Base-by-base conservation (phyloP, 2,329 filamentous ascomycete species). In the Onygenales sp. region DNA sequence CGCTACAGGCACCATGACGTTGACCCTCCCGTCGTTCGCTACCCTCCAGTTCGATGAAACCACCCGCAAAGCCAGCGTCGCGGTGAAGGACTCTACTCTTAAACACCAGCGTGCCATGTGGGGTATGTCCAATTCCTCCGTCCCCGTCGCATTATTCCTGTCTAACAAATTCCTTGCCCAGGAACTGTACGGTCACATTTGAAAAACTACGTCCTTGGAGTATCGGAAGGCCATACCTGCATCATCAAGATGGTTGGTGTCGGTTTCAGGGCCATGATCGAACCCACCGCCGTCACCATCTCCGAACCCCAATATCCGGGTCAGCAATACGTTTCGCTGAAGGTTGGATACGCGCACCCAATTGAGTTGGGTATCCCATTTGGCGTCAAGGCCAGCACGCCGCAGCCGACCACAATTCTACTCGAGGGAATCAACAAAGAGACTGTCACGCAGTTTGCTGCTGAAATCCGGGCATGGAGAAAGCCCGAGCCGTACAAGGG, bases 401-500 rank as follows among this genome's bases (percentile, higher is more conserved):
- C 93, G 39, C 86, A 94, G 70, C 90, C 92, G 43, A 98, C 93
- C 36, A 83, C 91, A 55, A 89, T 98, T 61, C 74, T 98, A 62
- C 75, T 98, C 41, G 90, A 98, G 75, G 90, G 93, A 7, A 79
- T 85, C 51, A 83, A 97, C 68, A 90, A 89, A 68, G 85, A 94
- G 72, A 80, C 85, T 48, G 83, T 98, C 58, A 93, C 90, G 79
- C 84, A 87, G 55, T 96, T 97, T 71, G 93, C 93, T 14, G 93
- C 93, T 0, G 78, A 85, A 62, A 94, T 98, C 61, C 80, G 89
- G 63, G 81, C 78, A 72, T 97, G 92, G 92, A 85, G 93, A 67
- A 81, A 81, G 59, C 93, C 93, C 33, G 93, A 98, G 75, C 93
- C 93, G 60, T 98, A 98, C 74, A 98, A 98, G 82, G 93, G 93